phyloP scores from a whole-genome alignment of 177 flowering plant species.

The Telopea speciosissima region DNA sequence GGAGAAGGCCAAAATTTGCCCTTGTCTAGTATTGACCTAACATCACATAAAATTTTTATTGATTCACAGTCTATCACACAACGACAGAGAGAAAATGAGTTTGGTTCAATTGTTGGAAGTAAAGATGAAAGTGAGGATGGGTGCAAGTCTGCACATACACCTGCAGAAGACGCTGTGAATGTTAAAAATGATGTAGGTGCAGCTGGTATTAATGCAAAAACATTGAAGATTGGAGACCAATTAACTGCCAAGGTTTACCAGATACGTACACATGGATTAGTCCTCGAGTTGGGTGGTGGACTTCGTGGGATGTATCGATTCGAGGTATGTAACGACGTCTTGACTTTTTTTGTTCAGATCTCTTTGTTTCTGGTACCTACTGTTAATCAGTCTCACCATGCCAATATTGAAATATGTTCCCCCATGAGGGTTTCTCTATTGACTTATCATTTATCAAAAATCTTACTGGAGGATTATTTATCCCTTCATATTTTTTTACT shows the following conservation, averaged over 20 bases:
- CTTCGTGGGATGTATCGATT: conserved; percentile 78
- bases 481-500: too few species aligned
- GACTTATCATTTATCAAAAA: neutral
- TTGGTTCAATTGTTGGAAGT: neutral
- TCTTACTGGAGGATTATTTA: too few species aligned
- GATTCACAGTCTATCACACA: conserved; percentile 11
- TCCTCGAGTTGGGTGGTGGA: conserved; percentile 80
- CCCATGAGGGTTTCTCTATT: too few species aligned
- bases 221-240: conserved; percentile 56
- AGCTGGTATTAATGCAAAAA: conserved; percentile 31
- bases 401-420: neutral
- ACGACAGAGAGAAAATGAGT: conserved; percentile 5
- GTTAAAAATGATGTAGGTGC: conserved; percentile 17
- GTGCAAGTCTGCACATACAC: neutral
- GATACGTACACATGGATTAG: conserved; percentile 74
- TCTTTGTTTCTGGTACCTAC: too few species aligned
- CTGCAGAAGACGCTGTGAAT: conserved; percentile 5
- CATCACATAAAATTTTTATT: conserved; percentile 7
- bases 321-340: conserved; percentile 52
- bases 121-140: too few species aligned
- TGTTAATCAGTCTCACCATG: neutral
- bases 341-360: neutral
- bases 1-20: conserved; percentile 5
- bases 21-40: neutral
- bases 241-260: conserved; percentile 59